Evolutionary conservation across 352 stramenopile genomes (phyloP), one percentile per base, ranked within the genome.

Genomic region (Phytophthora pistaciae): DNA sequence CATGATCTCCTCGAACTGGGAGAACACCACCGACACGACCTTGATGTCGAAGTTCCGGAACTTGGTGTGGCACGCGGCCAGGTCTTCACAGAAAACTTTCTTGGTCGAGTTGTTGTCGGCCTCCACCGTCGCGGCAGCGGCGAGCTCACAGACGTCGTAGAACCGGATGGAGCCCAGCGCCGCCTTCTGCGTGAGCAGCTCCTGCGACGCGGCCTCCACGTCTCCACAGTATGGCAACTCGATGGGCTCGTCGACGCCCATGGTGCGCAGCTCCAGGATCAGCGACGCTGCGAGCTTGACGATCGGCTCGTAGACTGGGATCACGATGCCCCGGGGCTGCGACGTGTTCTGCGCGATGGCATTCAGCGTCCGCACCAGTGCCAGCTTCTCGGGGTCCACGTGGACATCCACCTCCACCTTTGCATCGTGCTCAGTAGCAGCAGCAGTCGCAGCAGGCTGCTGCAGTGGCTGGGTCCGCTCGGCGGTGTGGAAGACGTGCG

Each of bases 1-100:
- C 77, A 90, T 84, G 20, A 90, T 60, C 54, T 87, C 75, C 16
- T 86, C 66, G 29, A 90, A 86, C 23, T 64, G 40, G 4, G 82
- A 88, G 54, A 79, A 75, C 13, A 79, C 40, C 1, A 90, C 55
- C 2, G 68, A 64, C 6, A 80, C 42, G 8, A 82, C 27, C 53
- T 78, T 75, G 27, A 80, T 68, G n/a, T 82, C 57, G 23, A 74
- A 84, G 8, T 36, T 58, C 23, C 74, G 73, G 55, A 82, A 84
- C 49, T 71, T 74, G 3, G 44, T 53, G 55, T 84, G 66, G 40
- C 77, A 84, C 0, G n/a, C n/a, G n/a, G n/a, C n/a, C n/a, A n/a
- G n/a, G n/a, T n/a, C n/a, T 38, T 63, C 42, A 21, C 77, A 84
- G 29, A 84, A 84, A 2, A 84, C 50, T 10, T 74, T 76, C 9